Base-by-base conservation (phyloP, 257 asterid genomes). In the Capsicum rhomboideum region DNA sequence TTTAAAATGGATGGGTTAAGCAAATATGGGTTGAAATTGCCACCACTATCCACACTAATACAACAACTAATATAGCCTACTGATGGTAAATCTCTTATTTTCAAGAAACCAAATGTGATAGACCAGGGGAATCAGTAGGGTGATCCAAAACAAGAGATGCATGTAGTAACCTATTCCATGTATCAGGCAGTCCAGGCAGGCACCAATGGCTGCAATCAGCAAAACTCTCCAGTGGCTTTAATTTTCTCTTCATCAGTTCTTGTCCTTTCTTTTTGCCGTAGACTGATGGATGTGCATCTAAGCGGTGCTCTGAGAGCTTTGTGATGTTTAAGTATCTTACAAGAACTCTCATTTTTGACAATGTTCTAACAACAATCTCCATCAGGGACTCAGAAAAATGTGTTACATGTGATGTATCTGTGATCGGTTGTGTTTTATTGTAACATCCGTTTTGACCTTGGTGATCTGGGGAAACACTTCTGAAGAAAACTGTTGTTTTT, bases 141-240 rank as follows among this genome's bases (percentile, higher is more conserved):
- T 52, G 82, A 37, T 83, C 75, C 49, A 74, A 77, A 79, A 78
- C 72, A 52, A 84, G 37, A 44, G 84, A 84, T 49, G 86, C 84
- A 52, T 84, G 78, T 34, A 84, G 80, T 37, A 84, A 54, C 80
- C 86, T 79, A 49, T 84, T 84, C 86, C 86, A 84, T 34, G 86
- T 84, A 79, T 84, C 86, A 23, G 86, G 86, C 56, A 84, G 21
- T 64, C 86, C 86, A 18, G 86, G 86, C 31, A 84, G 79, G 58
- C 86, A 84, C 86, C 86, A 84, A 54, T 84, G 86, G 72, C 84
- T 84, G 50, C 86, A 84, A 52, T 84, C 86, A 52, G 80, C n/a
- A 37, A 29, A 46, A 54, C 49, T n/a, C 23, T 78, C 69, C 2
- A 61, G 74, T 44, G 78, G 46, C 61, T 83, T 74, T 21, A 83